Evolutionary conservation across 1,139 yeast species (phyloP), one percentile per base, ranked within the genome.

Genomic region (Nematodospora anomalae): DNA sequence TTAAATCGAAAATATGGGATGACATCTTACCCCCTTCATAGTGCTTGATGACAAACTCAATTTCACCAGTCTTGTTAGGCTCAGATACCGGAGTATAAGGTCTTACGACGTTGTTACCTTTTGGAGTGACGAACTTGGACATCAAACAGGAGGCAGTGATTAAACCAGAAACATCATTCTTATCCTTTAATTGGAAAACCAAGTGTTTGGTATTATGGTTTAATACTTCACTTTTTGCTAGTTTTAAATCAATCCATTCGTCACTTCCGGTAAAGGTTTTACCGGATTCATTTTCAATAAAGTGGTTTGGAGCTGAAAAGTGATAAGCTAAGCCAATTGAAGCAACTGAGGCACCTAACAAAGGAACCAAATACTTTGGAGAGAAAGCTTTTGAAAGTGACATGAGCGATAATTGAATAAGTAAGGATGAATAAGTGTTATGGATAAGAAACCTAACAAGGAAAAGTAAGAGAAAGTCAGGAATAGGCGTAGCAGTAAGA

Each of bases 21-120:
- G 95, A 79, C 80, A 90, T 83, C 67, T 86, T 84, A 52, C 97
- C 97, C 37, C 67, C 72, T 35, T 81, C 85, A 68, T 94, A 94
- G 47, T 74, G 79, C 76, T 94, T 94, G 62, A 94, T 72, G 45
- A 90, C 77, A 51, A 94, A 77, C 45, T 87, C 89, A 55, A 94
- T 71, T 40, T 75, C 61, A 37, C 98, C 98, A 60, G 74, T 74
- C 44, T 74, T 72, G 38, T 79, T 80, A 37, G 76, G 70, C 53
- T 84, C 88, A 24, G 87, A 76, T 38, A 83, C 74, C 41, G 99
- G 98, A 26, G 99, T 94, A 74, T 94, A 94, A 32, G 99, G 98
- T 71, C 99, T 84, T 47, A 94, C 74, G 41, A 92, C 96, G 55
- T 83, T 81, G 66, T 72, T 80, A 50, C 97, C 97, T 69, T 88